Percentiles rank a stretch among this genome's conserved stretches.
These are phyloP conservation scores for Leccinum pachyderme DNA, from an alignment of 1,284 basidiomycete species.

Conservation along the genomic window DNA sequence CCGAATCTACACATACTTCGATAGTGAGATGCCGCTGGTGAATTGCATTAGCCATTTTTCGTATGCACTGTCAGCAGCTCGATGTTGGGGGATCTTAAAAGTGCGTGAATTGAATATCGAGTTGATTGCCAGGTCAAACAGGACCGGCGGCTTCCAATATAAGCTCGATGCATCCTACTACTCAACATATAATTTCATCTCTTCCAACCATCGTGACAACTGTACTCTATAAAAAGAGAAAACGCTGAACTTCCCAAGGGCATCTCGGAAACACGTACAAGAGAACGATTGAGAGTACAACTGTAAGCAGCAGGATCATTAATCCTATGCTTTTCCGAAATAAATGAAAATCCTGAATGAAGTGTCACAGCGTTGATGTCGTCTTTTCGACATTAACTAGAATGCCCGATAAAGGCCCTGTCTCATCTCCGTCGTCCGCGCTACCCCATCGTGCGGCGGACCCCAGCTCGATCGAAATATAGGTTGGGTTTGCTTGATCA, in stretches of 20 bases:
- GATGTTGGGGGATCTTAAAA: neutral
- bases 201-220: constrained; percentile 13
- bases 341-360: constrained; percentile 8
- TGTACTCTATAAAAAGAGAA: constrained; percentile 23
- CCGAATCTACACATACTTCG: constrained; percentile 80
- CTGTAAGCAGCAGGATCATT: constrained; percentile 21
- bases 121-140: too few species aligned
- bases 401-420: constrained; percentile 45
- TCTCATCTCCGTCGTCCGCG: constrained; percentile 33
- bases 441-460: constrained; percentile 36
- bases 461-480: constrained; percentile 51
- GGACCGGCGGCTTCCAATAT: neutral
- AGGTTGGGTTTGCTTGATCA: constrained; percentile 44
- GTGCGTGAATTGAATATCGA: neutral
- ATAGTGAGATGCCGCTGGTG: constrained; percentile 37
- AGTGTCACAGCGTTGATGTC: constrained; percentile 44
- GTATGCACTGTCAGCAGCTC: neutral
- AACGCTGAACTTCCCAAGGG: constrained; percentile 11
- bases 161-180: neutral
- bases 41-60: neutral
- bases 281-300: constrained; percentile 16
- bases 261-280: constrained; percentile 19
- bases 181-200: constrained; percentile 11
- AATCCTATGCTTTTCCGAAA: constrained; percentile 27
- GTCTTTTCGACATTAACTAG: constrained; percentile 67